Conservation (phyloP, 495 filamentous ascomycete genomes). For the Penicillium atrosanguineum region DNA sequence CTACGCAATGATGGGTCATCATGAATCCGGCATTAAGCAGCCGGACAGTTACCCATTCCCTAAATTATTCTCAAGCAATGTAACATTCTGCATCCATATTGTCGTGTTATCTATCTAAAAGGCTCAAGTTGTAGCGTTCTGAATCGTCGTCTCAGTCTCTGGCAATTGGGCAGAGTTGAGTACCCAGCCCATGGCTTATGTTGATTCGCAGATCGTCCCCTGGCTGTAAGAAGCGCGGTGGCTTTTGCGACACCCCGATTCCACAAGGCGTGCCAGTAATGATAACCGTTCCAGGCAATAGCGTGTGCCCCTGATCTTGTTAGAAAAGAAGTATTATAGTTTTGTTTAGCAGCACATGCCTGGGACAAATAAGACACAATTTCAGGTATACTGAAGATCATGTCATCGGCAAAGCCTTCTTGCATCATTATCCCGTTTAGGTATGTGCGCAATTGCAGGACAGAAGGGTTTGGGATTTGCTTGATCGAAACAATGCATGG, state of each 20-base stretch:
- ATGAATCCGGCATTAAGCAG: too few species aligned
- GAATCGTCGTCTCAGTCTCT: neutral
- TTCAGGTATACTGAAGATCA: conserved; percentile 67
- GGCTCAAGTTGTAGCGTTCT: too few species aligned
- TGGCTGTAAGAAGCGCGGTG: conserved; percentile 11
- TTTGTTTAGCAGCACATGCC: conserved; percentile 20
- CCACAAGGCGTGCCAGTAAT: conserved; percentile 20
- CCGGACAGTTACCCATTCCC: neutral
- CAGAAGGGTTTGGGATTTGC: neutral
- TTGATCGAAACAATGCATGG: conserved; percentile 30
- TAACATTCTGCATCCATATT: neutral
- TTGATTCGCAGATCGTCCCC: conserved; percentile 10
- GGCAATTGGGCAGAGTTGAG: conserved; percentile 8
- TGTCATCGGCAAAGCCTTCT: conserved; percentile 50
- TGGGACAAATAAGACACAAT: conserved; percentile 65
- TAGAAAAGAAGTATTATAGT: too few species aligned
- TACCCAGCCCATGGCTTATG: conserved; percentile 11
- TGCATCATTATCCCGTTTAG: conserved; percentile 67
- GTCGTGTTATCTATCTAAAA: too few species aligned
- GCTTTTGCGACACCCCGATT: conserved; percentile 15
- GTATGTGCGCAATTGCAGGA: conserved; percentile 31
- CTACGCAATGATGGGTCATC: neutral
- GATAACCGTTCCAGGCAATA: conserved; percentile 9
- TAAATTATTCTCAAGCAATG: neutral
- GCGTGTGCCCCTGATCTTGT: too few species aligned